Base-by-base conservation (phyloP, 495 filamentous ascomycete species). In the Penicillium psychrofluorescens region DNA sequence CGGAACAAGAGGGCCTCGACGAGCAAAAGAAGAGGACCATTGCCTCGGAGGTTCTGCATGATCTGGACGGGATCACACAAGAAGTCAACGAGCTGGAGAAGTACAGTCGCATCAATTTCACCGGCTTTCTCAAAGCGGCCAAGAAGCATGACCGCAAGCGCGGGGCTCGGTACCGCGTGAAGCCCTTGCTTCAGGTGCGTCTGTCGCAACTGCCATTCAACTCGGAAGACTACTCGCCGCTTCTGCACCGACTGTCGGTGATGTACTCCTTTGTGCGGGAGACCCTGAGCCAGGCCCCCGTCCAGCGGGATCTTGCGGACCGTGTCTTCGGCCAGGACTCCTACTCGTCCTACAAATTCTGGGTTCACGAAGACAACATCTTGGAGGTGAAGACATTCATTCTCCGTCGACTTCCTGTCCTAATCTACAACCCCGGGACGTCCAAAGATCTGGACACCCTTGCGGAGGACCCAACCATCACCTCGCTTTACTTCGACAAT, bases 61-160 rank as follows among this genome's bases (percentile, higher is more conserved):
- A 96, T 61, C 75, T 98, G 34, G 94, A 97, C 59, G 56, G 59
- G 11, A 92, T 98, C 60, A 88, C 85, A 12, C 83, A 85, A 58
- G 90, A 98, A 63, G 84, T 90, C 53, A 94, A 84, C 59, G 86
- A 95, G 64, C 71, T 98, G 45, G 88, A 95, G 62, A 95, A 90
- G 59, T 98, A 90, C 66, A 92, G 87, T 59, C 87, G 85, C 16
- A 83, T 95, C 65, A 98, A 98, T 63, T 98, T 95, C 64, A 95
- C 94, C 8, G 94, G 90, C 29, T 95, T 97, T 61, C 75, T 96
- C 51, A 98, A 98, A 71, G 94, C 95, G 22, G 89, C 85, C 16
- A 98, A 98, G 78, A 98, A 98, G 63, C 92, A 98, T 66, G 92
- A 98, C 58, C 83, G 92, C 38, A 91, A 87, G 62, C 81, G 89